These are phyloP conservation scores for Pythium oligandrum DNA, from an alignment of 352 stramenopile species.

Conservation along the genomic window DNA sequence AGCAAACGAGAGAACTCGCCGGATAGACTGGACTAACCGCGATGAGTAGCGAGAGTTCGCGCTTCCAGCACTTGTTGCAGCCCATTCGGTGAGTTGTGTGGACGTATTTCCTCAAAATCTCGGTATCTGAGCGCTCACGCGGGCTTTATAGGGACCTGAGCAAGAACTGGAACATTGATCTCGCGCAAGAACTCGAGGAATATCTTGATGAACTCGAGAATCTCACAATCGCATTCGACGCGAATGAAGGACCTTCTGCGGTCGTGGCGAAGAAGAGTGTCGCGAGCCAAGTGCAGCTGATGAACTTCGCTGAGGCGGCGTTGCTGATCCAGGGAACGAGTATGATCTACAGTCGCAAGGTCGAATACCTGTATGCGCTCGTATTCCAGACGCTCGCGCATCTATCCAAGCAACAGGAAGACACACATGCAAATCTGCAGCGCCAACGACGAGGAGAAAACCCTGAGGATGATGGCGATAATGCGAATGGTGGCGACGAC, in stretches of 20 bases:
- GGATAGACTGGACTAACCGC: background rate
- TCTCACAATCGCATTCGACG: conserved; percentile 65
- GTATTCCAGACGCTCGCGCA: conserved; percentile 90
- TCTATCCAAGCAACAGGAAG: conserved; percentile 52
- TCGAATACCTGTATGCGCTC: conserved; percentile 92
- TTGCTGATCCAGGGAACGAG: conserved; percentile 92
- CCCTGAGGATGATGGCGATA: conserved; percentile 25
- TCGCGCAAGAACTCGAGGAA: conserved; percentile 86
- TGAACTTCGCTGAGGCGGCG: conserved; percentile 93
- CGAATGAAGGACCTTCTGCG: conserved; percentile 23
- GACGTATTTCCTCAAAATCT: background rate
- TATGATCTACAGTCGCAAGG: conserved; percentile 93
- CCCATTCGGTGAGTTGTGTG: conserved; percentile 59
- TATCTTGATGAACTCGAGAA: conserved; percentile 87
- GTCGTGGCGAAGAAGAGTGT: conserved; percentile 11
- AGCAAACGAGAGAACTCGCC: too few relatives aligned
- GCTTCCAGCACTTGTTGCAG: conserved; percentile 83
- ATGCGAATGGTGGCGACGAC: conserved; percentile 15
- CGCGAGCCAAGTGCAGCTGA: conserved; percentile 16
- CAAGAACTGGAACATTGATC: conserved; percentile 90
- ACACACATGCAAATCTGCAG: conserved; percentile 4
- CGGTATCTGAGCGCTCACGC: too few relatives aligned
- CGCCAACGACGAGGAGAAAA: conserved; percentile 25
- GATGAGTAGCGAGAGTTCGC: conserved; percentile 40
- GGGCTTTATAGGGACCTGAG: conserved; percentile 66